Evolutionary conservation across 805 yeast species (phyloP).

Genomic region (Ogataea methanolica): DNA sequence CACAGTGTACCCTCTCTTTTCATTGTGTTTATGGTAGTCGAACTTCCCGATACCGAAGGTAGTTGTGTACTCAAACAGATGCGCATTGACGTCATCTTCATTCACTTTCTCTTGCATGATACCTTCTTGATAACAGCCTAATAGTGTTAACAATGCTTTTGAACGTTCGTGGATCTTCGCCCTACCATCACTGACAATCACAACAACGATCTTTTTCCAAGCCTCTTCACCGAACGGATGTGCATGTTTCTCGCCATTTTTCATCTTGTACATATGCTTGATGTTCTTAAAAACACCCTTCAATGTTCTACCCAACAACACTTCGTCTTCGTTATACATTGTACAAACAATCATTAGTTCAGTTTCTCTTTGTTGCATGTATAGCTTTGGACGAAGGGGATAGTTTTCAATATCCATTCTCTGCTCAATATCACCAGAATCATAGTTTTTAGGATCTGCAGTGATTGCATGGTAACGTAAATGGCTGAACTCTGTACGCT

Average conservation of each 20-base stretch:
- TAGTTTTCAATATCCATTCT: constrained; percentile 24
- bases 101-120: constrained; percentile 88
- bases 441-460: constrained; percentile 78
- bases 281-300: constrained; percentile 90
- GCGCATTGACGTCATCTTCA: constrained; percentile 75
- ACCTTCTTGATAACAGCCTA: constrained; percentile 92
- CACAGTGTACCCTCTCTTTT: constrained; percentile 42
- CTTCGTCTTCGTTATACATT: constrained; percentile 89
- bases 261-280: constrained; percentile 56
- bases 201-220: constrained; percentile 90
- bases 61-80: constrained; percentile 89
- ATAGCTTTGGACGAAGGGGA: constrained; percentile 70
- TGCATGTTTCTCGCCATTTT: constrained; percentile 38
- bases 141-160: constrained; percentile 70
- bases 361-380: constrained; percentile 69
- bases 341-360: constrained; percentile 85
- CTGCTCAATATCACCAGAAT: constrained; percentile 47
- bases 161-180: constrained; percentile 74
- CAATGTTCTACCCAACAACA: constrained; percentile 74
- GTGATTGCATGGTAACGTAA: constrained; percentile 93
- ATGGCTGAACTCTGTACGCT: constrained; percentile 54
- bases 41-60: constrained; percentile 65
- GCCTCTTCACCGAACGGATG: constrained; percentile 86
- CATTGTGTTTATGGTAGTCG: constrained; percentile 45
- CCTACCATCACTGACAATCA: constrained; percentile 89